Base-by-base conservation (phyloP, 106 monocot genomes). In the Cymbidium sinense region DNA sequence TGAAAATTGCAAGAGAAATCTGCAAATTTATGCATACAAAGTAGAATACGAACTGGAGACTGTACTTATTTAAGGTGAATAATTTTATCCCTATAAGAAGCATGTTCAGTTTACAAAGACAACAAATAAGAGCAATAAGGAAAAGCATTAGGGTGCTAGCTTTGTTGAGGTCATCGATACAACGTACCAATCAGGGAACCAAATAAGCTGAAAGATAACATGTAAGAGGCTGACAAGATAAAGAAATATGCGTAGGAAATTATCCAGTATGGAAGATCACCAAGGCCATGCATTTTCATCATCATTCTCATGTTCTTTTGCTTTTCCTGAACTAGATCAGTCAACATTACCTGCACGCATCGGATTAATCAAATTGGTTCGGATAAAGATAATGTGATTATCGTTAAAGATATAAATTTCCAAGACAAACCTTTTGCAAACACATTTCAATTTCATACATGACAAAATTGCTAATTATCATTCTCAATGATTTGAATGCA, bases 251-350 rank as follows among this genome's bases (percentile, higher is more conserved):
- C 77, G 76, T 92, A 92, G 70, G 87, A 82, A 36, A 92, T 87
- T 12, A 85, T 50, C 89, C 86, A 83, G 70, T 92, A 92, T 31
- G 92, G 81, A 18, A 83, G 74, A 85, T 92, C 89, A 55, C 82
- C 85, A 43, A 92, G 92, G 10, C 92, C 92, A 78, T 92, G 89
- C 92, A 92, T 92, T 80, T 92, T 92, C 92, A 92, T 92, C 85
- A 92, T 85, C 15, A 89, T 87, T 71, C 78, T 79, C 70, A 89
- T 64, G 3, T 87, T 89, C n/a, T 89, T 81, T 82, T 92, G 85
- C 83, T 92, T 89, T 83, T 92, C 89, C 35, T 89, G 84, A 21
- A 92, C 89, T 50, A 92, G 75, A 79, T 89, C 83, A 36, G 85
- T 85, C 70, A 92, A 70, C 39, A 92, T 75, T 64, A 91, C 86